Base-by-base conservation (phyloP, 164 flowering plant genomes). In the Chimonanthus salicifolius region DNA sequence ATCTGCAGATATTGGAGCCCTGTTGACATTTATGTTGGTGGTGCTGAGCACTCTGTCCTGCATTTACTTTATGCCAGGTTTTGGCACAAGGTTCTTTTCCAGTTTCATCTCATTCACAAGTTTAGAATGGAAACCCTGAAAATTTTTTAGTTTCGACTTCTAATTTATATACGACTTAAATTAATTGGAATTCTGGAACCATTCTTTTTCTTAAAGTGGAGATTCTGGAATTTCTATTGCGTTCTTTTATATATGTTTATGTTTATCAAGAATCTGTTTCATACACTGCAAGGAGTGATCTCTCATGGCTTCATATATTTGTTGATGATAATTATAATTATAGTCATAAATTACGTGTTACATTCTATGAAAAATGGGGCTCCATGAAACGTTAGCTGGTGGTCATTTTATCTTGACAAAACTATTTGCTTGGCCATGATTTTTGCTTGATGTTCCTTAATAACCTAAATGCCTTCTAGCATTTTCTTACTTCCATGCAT, bases 1-100 rank as follows among this genome's bases (percentile, higher is more conserved):
- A 64, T 68, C 13, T 79, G 71, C 87, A 94, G 97, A 85, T 92
- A 94, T 78, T 94, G 99, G 99, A 71, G 99, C 74, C 99, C 97
- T 47, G 97, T 94, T 75, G 99, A 94, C 82, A 90, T 94, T 63
- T 94, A 94, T 81, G 95, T 94, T 74, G 99, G 97, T 74, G 99
- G 99, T 72, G 97, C 99, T 72, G 99, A 94, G 79, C 99, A 94
- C 87, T 97, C 97, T 63, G 99, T 92, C 79, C 97, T 94, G 75
- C 98, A 94, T 83, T 87, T 92, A 78, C 94, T 92, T 67, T 94
- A 92, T 80, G 85, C 97, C 74, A 86, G 97, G 79, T 94, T 94
- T 83, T 94, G 99, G 99, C 97, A 94, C 89, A 92, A 94, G 99
- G 99, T 92, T 72, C 58, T 76, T 77, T 68, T 69, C 63, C 20